Evolutionary conservation across 306 rosid genomes (phyloP).

Genomic region (Prunus fruticosa): DNA sequence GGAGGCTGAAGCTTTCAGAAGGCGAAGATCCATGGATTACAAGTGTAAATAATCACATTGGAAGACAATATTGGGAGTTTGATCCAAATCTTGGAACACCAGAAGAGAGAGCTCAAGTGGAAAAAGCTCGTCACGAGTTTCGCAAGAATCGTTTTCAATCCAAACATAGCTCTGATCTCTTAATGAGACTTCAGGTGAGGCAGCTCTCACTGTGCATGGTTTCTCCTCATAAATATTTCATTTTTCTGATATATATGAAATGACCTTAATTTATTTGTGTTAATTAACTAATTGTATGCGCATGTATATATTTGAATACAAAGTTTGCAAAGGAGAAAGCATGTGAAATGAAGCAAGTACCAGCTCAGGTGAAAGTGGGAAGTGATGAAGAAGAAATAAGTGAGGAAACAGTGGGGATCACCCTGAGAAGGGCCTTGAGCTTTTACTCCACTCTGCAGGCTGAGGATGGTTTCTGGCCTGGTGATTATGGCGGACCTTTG

Average conservation of each 20-base stretch:
- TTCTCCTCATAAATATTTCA: not conserved
- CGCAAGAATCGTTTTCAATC: slow-evolving; percentile 40
- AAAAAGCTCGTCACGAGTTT: slow-evolving; percentile 36
- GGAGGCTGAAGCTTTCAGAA: slow-evolving; percentile 58
- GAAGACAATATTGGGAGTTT: slow-evolving; percentile 77
- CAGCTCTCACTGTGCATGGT: not conserved
- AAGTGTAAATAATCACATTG: slow-evolving; percentile 52
- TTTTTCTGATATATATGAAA: too few species aligned
- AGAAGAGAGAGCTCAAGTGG: slow-evolving; percentile 41
- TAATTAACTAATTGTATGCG: too few species aligned
- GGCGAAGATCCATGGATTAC: slow-evolving; percentile 30
- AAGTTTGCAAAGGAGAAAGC: slow-evolving; percentile 50
- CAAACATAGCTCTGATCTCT: slow-evolving; percentile 64
- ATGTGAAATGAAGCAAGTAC: not conserved
- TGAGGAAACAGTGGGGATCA: slow-evolving; percentile 26
- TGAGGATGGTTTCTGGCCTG: slow-evolving; percentile 76
- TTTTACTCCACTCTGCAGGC: slow-evolving; percentile 50
- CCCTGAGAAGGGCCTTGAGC: slow-evolving; percentile 48
- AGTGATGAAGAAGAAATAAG: slow-evolving; percentile 32
- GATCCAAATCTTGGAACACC: slow-evolving; percentile 39
- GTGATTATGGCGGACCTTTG: slow-evolving; percentile 74
- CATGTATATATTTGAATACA: too few species aligned
- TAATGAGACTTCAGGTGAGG: slow-evolving; percentile 67
- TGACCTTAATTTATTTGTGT: too few species aligned
- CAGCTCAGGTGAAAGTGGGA: not conserved